Evolutionary conservation across 768 basidiomycete species (phyloP), one percentile per base, ranked within the genome.

Genomic region (Leccinum boreale): DNA sequence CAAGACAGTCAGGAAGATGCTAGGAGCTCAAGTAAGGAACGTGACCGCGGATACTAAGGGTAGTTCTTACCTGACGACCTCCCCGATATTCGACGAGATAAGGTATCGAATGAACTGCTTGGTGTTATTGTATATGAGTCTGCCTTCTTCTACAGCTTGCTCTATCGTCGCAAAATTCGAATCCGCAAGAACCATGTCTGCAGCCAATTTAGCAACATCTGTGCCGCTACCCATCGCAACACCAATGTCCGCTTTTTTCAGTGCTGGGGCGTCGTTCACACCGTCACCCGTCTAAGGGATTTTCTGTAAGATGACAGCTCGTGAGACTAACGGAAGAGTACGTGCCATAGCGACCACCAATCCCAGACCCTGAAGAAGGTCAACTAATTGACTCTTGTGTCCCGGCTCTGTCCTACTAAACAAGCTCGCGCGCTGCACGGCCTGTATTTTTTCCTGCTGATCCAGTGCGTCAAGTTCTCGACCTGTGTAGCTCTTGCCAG

Each of bases 31-130:
- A 51, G 26, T 61, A 5, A 62, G 50, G 26, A 26, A 48, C 10
- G 29, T 29, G 10, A 3, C n/a, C 7, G 56, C 9, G 9, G 19
- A 8, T 23, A 24, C 17, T 8, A 29, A 23, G 39, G 17, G 3
- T 28, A 14, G n/a, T n/a, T 17, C 67, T 42, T 65, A 77, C 75
- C 85, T 90, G 75, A 96, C 93, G 63, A 96, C 95, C 73, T 97
- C 95, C 55, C 95, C 95, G 70, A 97, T 97, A 78, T 97, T 98
- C 58, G 92, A 94, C 29, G 94, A 97, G 75, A 92, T 98, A 69
- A 99, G 87, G 78, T 98, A 99, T 67, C 96, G 89, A 74, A 99
- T 98, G 75, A 99, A 99, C 72, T 98, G 96, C 77, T 99, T 99
- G 47, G 95, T 98, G 76, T 99, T 99, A 77, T 98, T 98, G 75